Evolutionary conservation across 2,329 filamentous ascomycete species (phyloP), one percentile per base, ranked within the genome.

Genomic region (Xylaria sp.): DNA sequence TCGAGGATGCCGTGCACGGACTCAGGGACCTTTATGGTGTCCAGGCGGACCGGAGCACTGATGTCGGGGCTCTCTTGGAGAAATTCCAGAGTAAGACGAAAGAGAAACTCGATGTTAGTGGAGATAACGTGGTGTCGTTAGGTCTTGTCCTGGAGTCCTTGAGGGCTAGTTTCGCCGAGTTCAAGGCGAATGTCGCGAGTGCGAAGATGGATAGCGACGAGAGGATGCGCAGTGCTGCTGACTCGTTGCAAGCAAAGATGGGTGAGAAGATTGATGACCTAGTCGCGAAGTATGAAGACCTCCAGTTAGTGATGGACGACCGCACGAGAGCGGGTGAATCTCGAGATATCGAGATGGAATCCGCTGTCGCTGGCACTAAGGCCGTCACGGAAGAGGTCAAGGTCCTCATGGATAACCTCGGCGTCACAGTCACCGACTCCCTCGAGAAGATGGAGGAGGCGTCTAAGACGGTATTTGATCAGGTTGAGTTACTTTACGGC

Each of bases 401-500:
- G 73, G 78, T 90, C 7, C 84, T 95, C 0, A 87, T 96, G 59
- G 92, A 96, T 67, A 92, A 90, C 0, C 86, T 97, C 52, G 90
- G 91, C 6, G 85, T 85, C 42, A 88, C 87, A 5, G 86, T 96
- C 57, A 90, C 88, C 0, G 91, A 95, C 57, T 88, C 90, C 0
- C 83, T 92, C 59, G 90, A 96, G 69, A 93, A 92, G 74, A 89
- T 93, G 82, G 86, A 91, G 58, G 88, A 91, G 69, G 91, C 94
- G 50, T 93, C 91, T 6, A 91, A 90, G 76, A 92, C 89, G 0
- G 90, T 96, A 35, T 93, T 96, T 67, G 84, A 82, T 55, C 87
- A 88, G 65, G 88, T 96, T 11, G 90, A 95, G 58, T 87, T 93
- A 52, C 86, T 93, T 3, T 87, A 88, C 65, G 78, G 76, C 63